Conservation (phyloP, 345 rosid species). For the Corymbia maculata region DNA sequence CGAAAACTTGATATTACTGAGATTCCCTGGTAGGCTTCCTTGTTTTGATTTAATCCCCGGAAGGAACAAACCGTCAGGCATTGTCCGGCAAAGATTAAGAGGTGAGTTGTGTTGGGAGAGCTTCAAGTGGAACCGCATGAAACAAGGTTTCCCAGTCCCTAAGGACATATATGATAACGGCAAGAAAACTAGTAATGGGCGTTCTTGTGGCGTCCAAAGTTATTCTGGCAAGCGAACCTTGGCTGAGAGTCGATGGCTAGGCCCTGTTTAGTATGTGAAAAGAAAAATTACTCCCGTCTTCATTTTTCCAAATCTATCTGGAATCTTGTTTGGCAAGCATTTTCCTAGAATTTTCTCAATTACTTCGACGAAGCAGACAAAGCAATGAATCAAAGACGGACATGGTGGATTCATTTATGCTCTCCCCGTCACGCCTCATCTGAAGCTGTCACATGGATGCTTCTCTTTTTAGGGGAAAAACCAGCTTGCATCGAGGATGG, state of each 20-base stretch:
- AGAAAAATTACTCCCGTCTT: not conserved
- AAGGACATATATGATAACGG: not conserved
- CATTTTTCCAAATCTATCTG: not conserved
- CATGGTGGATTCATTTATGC: not conserved
- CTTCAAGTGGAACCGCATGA: not conserved
- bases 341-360: not conserved
- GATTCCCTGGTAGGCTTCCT: not conserved
- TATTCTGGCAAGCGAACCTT: not conserved
- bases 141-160: not conserved
- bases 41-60: not conserved
- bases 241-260: not conserved
- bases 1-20: not conserved
- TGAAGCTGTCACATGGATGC: not conserved
- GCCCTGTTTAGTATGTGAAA: not conserved
- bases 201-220: not conserved
- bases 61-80: not conserved
- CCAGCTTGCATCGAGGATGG: not conserved
- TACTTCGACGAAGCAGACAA: not conserved
- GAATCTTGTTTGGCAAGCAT: not conserved
- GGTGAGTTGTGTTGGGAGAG: not conserved
- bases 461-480: not conserved
- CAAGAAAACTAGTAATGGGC: not conserved
- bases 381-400: not conserved
- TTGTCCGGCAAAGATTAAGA: not conserved
- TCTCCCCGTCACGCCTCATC: not conserved